phyloP scores from a whole-genome alignment of 2,329 filamentous ascomycete genomes.

The Torrubiellomyces zombiae region DNA sequence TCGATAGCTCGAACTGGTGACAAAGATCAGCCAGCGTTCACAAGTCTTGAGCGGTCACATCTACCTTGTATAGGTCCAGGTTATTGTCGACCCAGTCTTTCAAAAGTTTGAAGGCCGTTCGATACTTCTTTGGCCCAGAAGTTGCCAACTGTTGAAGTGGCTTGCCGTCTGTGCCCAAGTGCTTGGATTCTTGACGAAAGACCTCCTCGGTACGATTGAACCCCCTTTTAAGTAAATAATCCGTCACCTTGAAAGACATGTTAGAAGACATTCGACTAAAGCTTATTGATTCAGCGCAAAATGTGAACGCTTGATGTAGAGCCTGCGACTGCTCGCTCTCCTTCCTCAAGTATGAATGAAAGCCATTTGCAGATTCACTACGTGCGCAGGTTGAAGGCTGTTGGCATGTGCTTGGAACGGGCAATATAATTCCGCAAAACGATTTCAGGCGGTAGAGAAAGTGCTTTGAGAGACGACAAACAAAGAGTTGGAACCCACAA shows the following conservation, averaged over 20 bases:
- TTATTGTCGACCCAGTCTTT: constrained; percentile 80
- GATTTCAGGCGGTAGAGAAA: no score
- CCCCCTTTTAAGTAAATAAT: constrained; percentile 89
- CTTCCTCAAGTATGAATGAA: no score
- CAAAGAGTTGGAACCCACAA: constrained; percentile 45
- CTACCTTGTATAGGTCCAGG: constrained; percentile 81
- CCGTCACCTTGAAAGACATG: constrained; percentile 45
- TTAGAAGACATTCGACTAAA: constrained; percentile 8
- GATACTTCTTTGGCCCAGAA: constrained; percentile 58
- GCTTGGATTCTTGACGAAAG: constrained; percentile 76
- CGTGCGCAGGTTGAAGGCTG: no score
- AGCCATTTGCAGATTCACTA: no score
- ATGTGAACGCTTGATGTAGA: no score
- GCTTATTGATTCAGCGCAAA: not conserved
- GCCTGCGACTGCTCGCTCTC: no score
- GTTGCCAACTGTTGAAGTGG: constrained; percentile 57
- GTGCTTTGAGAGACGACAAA: not conserved
- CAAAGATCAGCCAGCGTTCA: not conserved
- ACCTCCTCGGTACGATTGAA: constrained; percentile 87
- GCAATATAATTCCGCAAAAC: no score
- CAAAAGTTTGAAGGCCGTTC: constrained; percentile 55
- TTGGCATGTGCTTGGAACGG: no score
- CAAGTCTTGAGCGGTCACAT: constrained; percentile 7
- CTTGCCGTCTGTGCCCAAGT: constrained; percentile 65
- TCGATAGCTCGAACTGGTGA: constrained; percentile 61